Percentiles rank a stretch among this genome's conserved stretches.
These are phyloP conservation scores for Myrica gale DNA, from an alignment of 306 rosid species.

Conservation along the genomic window DNA sequence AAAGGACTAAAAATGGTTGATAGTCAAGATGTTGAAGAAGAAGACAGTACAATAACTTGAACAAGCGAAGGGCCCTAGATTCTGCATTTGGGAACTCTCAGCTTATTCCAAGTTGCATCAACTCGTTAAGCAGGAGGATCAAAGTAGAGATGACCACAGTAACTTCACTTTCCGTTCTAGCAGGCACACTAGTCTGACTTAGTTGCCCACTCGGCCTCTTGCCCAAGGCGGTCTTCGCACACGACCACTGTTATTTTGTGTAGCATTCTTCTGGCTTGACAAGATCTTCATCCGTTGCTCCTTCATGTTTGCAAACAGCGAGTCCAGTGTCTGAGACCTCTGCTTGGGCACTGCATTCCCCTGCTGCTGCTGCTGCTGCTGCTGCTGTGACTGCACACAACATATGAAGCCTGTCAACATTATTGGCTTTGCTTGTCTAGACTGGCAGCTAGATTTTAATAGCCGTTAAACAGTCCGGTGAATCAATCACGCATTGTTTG, in stretches of 20 bases:
- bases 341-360: constrained; percentile 45
- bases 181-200: constrained; percentile 2
- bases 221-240: constrained; percentile 61
- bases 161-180: not conserved
- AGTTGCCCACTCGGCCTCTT: constrained; percentile 69
- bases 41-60: not conserved
- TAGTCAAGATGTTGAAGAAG: not conserved
- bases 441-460: not conserved
- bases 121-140: constrained; percentile 16
- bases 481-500: not conserved
- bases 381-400: constrained; percentile 31
- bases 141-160: constrained; percentile 2
- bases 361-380: constrained; percentile 38
- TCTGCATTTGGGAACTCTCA: constrained; percentile 9
- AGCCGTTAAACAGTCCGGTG: not conserved
- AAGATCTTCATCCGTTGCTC: constrained; percentile 70
- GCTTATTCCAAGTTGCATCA: constrained; percentile 19
- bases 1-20: not conserved
- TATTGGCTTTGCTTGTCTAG: not conserved
- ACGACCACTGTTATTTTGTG: constrained; percentile 44
- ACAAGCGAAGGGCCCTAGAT: not conserved
- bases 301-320: constrained; percentile 78
- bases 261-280: constrained; percentile 45
- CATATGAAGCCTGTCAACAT: constrained; percentile 8
- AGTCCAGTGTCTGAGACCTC: constrained; percentile 77